Percentiles rank a stretch among this genome's conserved stretches.
These are phyloP conservation scores for Xylariaceae sp. DNA, from an alignment of 2,329 filamentous ascomycete genomes.

Conservation along the genomic window DNA sequence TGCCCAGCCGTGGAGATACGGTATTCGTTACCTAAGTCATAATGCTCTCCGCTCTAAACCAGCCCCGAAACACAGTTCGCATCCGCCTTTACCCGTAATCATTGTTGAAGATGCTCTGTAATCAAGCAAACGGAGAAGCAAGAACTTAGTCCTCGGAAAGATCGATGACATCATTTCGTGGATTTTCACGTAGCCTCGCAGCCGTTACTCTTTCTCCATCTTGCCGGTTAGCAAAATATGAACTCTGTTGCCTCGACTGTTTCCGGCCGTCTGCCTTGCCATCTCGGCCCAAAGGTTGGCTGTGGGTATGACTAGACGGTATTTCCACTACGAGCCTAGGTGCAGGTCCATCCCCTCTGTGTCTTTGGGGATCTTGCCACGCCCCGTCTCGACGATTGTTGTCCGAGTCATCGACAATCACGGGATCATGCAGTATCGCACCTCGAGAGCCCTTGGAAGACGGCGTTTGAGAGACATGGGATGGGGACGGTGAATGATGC, in stretches of 20 bases:
- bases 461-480: slow-evolving; percentile 20
- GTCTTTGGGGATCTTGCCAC: not conserved
- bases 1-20: slow-evolving; percentile 18
- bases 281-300: not conserved
- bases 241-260: slow-evolving; percentile 8
- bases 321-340: slow-evolving; percentile 11
- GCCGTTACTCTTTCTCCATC: slow-evolving; percentile 17
- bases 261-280: slow-evolving; percentile 3
- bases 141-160: slow-evolving; percentile 19
- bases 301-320: not conserved
- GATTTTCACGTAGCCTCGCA: slow-evolving; percentile 12
- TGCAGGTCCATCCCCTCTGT: not conserved
- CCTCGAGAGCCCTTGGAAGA: slow-evolving; percentile 26
- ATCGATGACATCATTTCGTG: slow-evolving; percentile 19
- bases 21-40: not conserved
- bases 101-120: too few species aligned
- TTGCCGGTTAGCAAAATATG: slow-evolving; percentile 16
- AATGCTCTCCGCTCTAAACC: not conserved
- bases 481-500: slow-evolving; percentile 12
- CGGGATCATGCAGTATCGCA: slow-evolving; percentile 31
- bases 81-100: not conserved
- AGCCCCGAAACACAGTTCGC: not conserved
- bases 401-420: slow-evolving; percentile 34
- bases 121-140: not conserved
- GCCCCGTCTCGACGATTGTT: not conserved